These are phyloP conservation scores for Crucibulum laeve DNA, from an alignment of 768 basidiomycete species.

Conservation along the genomic window DNA sequence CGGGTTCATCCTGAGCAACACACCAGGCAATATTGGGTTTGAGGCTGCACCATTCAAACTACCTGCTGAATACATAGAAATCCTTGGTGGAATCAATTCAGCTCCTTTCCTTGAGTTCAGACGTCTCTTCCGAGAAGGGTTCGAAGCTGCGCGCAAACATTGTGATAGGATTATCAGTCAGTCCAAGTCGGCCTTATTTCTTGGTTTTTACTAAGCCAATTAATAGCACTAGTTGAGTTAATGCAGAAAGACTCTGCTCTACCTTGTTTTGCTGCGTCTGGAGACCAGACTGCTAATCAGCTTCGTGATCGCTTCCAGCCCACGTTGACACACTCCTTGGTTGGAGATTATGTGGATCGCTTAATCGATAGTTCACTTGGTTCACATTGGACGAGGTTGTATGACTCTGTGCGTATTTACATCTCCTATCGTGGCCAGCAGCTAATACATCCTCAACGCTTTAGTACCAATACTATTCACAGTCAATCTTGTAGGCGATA, in stretches of 20 bases:
- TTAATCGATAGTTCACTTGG: conserved; percentile 88
- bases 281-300: conserved; percentile 85
- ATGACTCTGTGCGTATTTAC: conserved; percentile 76
- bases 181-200: conserved; percentile 44
- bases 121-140: conserved; percentile 85
- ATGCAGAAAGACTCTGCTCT: conserved; percentile 97
- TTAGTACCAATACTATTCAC: conserved; percentile 92
- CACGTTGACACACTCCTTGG: conserved; percentile 75
- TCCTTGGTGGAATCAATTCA: conserved; percentile 81
- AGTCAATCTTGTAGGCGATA: conserved; percentile 63
- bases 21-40: conserved; percentile 96
- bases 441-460: conserved; percentile 2
- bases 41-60: conserved; percentile 99
- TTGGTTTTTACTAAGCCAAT: not conserved
- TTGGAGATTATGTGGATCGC: conserved; percentile 86
- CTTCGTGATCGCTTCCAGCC: conserved; percentile 94
- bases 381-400: conserved; percentile 92
- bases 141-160: conserved; percentile 91
- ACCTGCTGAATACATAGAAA: conserved; percentile 91
- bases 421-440: not conserved
- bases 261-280: conserved; percentile 87
- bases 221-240: conserved; percentile 73
- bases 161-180: conserved; percentile 95
- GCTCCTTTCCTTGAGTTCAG: conserved; percentile 81
- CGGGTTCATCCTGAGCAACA: conserved; percentile 96